Conservation (phyloP, 73 alveolate species). For the Tetrahymena malaccensis region DNA sequence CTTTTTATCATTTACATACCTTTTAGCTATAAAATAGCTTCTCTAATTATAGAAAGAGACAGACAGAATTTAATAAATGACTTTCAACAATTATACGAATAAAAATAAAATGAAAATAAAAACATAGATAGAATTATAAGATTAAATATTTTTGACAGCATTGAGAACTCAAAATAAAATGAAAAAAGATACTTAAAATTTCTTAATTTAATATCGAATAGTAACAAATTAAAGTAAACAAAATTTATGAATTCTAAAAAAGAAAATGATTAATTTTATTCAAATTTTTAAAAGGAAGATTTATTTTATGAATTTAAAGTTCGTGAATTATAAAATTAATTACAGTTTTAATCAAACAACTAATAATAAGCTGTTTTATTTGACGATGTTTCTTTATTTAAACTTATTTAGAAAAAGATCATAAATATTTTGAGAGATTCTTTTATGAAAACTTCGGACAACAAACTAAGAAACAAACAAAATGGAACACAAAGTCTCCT, state of each 20-base stretch:
- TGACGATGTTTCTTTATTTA: neutral
- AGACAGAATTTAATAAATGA: neutral
- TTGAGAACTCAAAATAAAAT: neutral
- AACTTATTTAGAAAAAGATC: neutral
- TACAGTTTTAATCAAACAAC: neutral
- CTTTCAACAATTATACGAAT: neutral
- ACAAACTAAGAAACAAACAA: neutral
- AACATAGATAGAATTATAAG: neutral
- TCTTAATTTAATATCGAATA: neutral
- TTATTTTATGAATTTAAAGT: too few relatives aligned
- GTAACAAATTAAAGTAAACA: neutral
- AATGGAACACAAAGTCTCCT: neutral
- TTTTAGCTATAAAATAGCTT: neutral
- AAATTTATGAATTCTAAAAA: too few relatives aligned
- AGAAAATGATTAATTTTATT: neutral
- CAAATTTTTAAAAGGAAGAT: neutral
- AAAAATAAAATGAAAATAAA: neutral
- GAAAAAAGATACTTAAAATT: neutral
- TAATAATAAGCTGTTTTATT: neutral
- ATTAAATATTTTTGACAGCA: neutral
- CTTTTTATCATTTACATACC: neutral
- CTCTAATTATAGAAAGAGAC: neutral
- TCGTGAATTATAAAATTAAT: too few relatives aligned
- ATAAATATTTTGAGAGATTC: neutral
- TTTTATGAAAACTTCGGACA: neutral